phyloP scores from a whole-genome alignment of 2,329 filamentous ascomycete genomes.

The Clonostachys solani region DNA sequence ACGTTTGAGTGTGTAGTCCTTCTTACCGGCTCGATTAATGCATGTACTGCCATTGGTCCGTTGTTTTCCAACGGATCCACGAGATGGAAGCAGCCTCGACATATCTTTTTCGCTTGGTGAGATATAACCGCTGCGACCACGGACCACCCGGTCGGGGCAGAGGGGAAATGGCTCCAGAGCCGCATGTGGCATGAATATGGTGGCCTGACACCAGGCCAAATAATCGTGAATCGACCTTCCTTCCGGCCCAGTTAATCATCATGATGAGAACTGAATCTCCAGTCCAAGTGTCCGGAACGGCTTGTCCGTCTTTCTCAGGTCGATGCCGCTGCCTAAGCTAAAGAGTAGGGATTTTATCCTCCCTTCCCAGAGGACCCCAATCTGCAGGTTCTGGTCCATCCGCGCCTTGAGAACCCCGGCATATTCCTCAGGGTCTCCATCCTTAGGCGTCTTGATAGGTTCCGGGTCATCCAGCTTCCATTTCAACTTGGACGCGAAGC shows the following conservation, averaged over 20 bases:
- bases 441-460: constrained; percentile 1
- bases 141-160: no score
- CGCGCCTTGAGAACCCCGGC: constrained; percentile 86
- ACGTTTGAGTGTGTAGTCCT: no score
- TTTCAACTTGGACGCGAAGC: constrained; percentile 50
- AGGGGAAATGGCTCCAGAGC: no score
- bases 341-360: constrained; percentile 89
- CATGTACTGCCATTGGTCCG: no score
- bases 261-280: constrained; percentile 80
- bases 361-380: constrained; percentile 90
- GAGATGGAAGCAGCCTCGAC: no score
- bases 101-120: no score
- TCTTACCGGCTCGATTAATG: no score
- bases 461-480: constrained; percentile 35
- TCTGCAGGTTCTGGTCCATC: constrained; percentile 81
- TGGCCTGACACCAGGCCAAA: no score
- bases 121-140: no score
- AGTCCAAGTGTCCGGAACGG: constrained; percentile 74
- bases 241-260: constrained; percentile 20
- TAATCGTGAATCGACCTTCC: no score
- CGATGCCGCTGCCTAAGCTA: constrained; percentile 82
- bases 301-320: constrained; percentile 70
- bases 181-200: no score
- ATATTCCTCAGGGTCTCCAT: constrained; percentile 55
- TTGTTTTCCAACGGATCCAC: no score